Base-by-base conservation (phyloP, 1,284 basidiomycete genomes). In the Wallemia mellicola region DNA sequence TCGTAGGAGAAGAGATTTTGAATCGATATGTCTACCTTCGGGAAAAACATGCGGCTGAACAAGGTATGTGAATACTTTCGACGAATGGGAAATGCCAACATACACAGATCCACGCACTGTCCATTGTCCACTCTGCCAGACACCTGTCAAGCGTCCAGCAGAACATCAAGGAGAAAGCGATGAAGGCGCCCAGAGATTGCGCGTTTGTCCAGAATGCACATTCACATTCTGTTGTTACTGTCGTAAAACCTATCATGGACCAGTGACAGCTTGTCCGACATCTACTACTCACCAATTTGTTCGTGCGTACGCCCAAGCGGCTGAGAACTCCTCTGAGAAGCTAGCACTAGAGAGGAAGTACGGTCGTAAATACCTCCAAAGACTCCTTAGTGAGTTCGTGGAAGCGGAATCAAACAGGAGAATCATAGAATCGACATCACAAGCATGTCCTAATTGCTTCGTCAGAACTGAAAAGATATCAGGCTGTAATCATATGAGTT, bases 401-500 rank as follows among this genome's bases (percentile, higher is more conserved):
- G 81, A 86, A 65, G 82, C 83, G 27, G 72, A 75, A 64, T 73
- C 76, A 56, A 83, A 81, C 67, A 73, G 72, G 61, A 71, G 76
- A 64, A 85, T 79, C 79, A 70, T 84, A 27, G 71, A 76, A 54
- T 64, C 69, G 28, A 76, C 76, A 32, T 79, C 82, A 15, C 80
- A 73, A 68, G 68, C 71, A 27, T 86, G 83, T 65, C 83, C 83
- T 2, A 76, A 75, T 17, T 86, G 84, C 68, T 64, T 72, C 3
- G 72, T 82, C 15, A 71, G 74, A 61, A 78, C 85, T n/a, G 79
- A 86, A 68, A 85, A 86, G 70, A 77, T 73, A 22, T 63, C 74
- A 59, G 82, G 83, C 1, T 86, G 82, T 68, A 83, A 83, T 65
- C 81, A 83, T 69, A 81, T 82, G 71, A 59, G 79, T 73, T 24